Evolutionary conservation across 2,329 filamentous ascomycete species (phyloP).

Genomic region (Venturia carpophila): DNA sequence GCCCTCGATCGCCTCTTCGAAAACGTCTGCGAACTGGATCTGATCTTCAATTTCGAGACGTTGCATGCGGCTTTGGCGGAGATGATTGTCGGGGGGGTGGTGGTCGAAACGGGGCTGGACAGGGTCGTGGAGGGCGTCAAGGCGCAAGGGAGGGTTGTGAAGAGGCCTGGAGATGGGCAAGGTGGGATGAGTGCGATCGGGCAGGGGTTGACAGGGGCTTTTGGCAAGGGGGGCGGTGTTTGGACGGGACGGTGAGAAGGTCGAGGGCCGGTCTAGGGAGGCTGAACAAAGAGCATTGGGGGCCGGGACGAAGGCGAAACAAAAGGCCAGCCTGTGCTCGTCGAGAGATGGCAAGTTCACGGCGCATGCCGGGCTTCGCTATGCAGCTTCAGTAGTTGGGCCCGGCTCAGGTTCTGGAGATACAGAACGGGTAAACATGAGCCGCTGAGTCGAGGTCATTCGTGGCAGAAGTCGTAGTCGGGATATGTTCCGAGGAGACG

Average conservation of each 20-base stretch:
- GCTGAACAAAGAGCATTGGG: neutral
- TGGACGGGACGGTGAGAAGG: constrained; percentile 17
- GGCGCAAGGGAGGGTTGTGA: constrained; percentile 66
- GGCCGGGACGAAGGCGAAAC: neutral
- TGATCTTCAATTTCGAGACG: constrained; percentile 99
- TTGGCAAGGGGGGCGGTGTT: constrained; percentile 8
- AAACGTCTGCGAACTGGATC: constrained; percentile 94
- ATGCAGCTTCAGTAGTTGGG: no score
- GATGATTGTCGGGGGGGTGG: constrained; percentile 92
- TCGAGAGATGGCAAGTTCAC: neutral
- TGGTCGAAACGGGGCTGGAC: constrained; percentile 85
- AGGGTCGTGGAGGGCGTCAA: constrained; percentile 79
- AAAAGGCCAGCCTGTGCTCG: neutral
- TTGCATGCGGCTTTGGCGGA: constrained; percentile 83
- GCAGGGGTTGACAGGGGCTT: constrained; percentile 7
- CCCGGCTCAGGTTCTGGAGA: neutral
- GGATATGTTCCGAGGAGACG: neutral
- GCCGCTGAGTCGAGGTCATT: no score
- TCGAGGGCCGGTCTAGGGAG: neutral
- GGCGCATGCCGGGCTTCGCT: no score
- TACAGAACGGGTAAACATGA: neutral
- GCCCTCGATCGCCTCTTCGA: constrained; percentile 91
- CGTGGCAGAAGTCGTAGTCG: neutral
- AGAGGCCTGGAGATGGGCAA: constrained; percentile 48
- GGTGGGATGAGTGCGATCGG: constrained; percentile 21